Evolutionary conservation across 2,329 filamentous ascomycete genomes (phyloP), one percentile per base, ranked within the genome.

Genomic region (Tolypocladium guangdongense): DNA sequence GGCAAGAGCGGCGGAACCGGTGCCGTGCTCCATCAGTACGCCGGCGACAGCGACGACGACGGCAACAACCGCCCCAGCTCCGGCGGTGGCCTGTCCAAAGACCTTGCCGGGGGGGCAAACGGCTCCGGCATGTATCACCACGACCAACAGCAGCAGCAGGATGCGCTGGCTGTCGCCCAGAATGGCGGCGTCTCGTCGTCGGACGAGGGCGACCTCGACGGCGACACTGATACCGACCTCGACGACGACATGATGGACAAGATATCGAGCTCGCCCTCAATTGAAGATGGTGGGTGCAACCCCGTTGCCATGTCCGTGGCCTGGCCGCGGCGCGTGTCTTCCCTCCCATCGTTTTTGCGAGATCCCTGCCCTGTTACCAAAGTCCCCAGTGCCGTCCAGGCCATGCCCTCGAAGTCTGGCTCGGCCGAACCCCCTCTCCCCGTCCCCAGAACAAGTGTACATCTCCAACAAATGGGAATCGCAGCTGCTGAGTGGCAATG

Each of bases 191-290:
- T 72, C 58, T 72, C 74, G 49, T 73, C 75, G 45, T 70, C 67
- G 48, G 78, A 81, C 60, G 84, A 87, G 58, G 82, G 78, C 49
- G 84, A 88, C 58, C 72, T 82, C 63, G 80, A 86, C 61, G 81
- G 82, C 59, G 83, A 82, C 49, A 57, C 52, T 50, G 87, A 88
- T 56, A 87, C 88, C 61, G 81, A 88, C 63, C 74, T 90, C 68
- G 90, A 95, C 65, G 78, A 96, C 71, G 92, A 97, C 70, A 84
- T 96, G 84, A 90, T 95, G 87, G 93, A 97, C 75, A 93, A 93
- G 72, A 96, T 99, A 60, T 97, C 92, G 64, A 97, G 91, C 71
- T 97, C 92, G 64, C 93, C 93, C 67, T 97, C 92, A 63, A 99
- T 99, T 71, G 90, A 95, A 78, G 92, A 97, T 86, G 92, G 92